phyloP scores from a whole-genome alignment of 1,284 basidiomycete species.

The Heliocybe sulcata region DNA sequence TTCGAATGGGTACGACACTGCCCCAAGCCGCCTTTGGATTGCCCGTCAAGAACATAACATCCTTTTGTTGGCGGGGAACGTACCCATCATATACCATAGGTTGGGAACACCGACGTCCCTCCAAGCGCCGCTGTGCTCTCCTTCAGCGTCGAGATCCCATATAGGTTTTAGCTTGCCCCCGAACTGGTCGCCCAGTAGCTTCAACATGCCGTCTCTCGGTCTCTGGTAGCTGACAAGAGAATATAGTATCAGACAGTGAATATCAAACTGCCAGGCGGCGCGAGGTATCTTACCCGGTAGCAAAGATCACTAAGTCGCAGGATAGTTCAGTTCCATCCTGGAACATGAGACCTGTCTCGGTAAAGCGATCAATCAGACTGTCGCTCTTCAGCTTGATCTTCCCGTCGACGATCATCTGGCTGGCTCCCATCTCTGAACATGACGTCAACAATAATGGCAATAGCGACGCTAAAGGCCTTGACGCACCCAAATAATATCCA shows the following conservation, averaged over 20 bases:
- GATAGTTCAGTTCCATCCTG: conserved; percentile 34
- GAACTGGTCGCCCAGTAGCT: conserved; percentile 41
- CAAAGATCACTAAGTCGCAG: conserved; percentile 39
- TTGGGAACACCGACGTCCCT: conserved; percentile 42
- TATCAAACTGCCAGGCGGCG: too few relatives aligned
- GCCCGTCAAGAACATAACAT: not conserved
- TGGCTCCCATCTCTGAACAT: conserved; percentile 31
- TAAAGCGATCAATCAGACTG: conserved; percentile 26
- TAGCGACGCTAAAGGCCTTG: not conserved
- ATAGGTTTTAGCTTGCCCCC: conserved; percentile 36
- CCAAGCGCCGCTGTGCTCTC: conserved; percentile 46
- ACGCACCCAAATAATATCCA: conserved; percentile 35
- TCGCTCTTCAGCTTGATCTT: conserved; percentile 39
- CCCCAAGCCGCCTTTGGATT: conserved; percentile 22
- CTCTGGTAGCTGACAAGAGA: conserved; percentile 28
- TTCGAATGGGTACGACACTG: conserved; percentile 40
- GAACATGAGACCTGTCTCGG: conserved; percentile 27
- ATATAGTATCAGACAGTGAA: not conserved
- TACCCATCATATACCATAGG: conserved; percentile 38
- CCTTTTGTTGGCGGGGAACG: conserved; percentile 13
- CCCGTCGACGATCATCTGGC: conserved; percentile 31
- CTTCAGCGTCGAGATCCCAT: conserved; percentile 53
- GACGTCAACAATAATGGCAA: not conserved
- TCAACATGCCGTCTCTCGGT: conserved; percentile 29
- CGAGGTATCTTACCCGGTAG: conserved; percentile 31